Evolutionary conservation across 164 flowering plant genomes (phyloP), one percentile per base, ranked within the genome.

Genomic region (Warburgia ugandensis): DNA sequence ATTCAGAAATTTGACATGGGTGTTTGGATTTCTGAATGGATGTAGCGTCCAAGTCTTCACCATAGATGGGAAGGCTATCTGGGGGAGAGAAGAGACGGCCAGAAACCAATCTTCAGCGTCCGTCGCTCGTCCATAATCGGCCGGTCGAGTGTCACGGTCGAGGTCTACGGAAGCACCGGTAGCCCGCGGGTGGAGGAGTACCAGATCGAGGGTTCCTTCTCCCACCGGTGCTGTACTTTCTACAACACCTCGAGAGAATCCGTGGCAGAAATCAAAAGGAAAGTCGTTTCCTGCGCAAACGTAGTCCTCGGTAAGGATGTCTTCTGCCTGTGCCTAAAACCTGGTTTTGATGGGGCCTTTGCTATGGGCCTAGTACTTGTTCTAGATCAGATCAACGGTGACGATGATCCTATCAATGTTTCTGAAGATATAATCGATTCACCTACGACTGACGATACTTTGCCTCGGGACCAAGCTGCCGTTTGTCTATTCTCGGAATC

Each of bases 271-370:
- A 79, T 92, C 47, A 58, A 68, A 47, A 78, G 98, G 31, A 92
- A 92, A 54, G 90, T 83, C 46, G 95, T 81, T 33, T 61, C 78
- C 5, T 61, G 83, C 5, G 63, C 81, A 3, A 46, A 80, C 22
- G 96, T 88, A 59, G 62, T 85, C 63, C 83, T 92, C 29, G 95
- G 95, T 0, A 87, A 76, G 42, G 98, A 92, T 57, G 98, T 85
- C 0, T 85, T 92, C 66, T 64, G 73, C 0, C 77, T 92, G 1
- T 66, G 59, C 50, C 25, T 92, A 20, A 83, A 78, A 64, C 83
- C 86, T 1, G 91, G 95, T 0, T 81, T 92, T 39, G 98, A 88
- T 60, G 78, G 69, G 6, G 98, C 95, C 20, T 87, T 92, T 33
- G 98, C 85, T 1, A 88, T 87, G 98, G 95, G 91, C 9, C 60